Percentiles rank a stretch among this genome's conserved stretches.
Conservation (phyloP, 805 yeast species). For the Kodamaea hsintzibuensis region DNA sequence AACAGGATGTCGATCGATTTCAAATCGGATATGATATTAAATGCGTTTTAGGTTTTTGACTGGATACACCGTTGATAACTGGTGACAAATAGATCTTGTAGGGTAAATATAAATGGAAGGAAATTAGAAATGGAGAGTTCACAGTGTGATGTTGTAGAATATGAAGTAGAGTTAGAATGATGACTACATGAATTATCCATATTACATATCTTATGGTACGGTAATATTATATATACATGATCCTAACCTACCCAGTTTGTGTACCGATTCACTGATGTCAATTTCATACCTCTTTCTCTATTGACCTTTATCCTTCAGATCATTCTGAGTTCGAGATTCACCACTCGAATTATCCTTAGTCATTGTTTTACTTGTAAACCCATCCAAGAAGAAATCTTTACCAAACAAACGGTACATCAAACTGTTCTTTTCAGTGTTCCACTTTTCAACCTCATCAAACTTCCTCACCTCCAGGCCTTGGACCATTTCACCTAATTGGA, state of each 20-base stretch:
- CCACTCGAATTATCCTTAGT: slow-evolving; percentile 2
- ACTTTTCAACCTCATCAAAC: slow-evolving; percentile 41
- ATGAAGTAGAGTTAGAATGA: no score
- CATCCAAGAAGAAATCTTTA: slow-evolving; percentile 42
- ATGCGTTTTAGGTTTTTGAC: slow-evolving; percentile 4
- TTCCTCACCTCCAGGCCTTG: slow-evolving; percentile 34
- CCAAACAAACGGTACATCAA: slow-evolving; percentile 41
- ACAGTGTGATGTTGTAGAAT: no score
- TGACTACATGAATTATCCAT: no score
- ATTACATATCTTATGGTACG: neutral
- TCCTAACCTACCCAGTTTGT: neutral
- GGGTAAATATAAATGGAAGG: slow-evolving; percentile 2
- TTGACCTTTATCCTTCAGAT: no score
- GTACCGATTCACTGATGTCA: no score
- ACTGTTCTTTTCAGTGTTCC: slow-evolving; percentile 39
- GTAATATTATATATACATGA: neutral
- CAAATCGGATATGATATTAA: slow-evolving; percentile 1
- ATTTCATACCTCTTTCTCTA: no score
- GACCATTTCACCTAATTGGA: slow-evolving; percentile 41
- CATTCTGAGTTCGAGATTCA: neutral
- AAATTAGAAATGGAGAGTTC: neutral
- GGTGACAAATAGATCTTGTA: neutral
- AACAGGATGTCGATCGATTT: slow-evolving; percentile 6
- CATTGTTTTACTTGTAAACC: slow-evolving; percentile 45
- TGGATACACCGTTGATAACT: neutral